These are phyloP conservation scores for Sporobolomyces roseus DNA, from an alignment of 768 basidiomycete species.

Conservation along the genomic window DNA sequence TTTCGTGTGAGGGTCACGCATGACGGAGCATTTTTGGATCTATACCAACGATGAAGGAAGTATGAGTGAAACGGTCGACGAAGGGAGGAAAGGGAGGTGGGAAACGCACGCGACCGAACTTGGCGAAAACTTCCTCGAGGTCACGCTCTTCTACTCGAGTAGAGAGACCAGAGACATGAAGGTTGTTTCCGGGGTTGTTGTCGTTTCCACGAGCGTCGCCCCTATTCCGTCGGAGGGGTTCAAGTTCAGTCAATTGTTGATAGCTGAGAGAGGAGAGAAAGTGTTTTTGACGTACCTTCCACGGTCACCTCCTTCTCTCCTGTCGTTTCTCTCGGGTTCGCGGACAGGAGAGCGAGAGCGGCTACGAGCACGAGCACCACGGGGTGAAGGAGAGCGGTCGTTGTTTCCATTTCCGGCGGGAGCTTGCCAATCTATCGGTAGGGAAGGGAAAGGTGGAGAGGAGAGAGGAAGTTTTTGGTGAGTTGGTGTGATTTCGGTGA, in stretches of 20 bases:
- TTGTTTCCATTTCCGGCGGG: conserved; percentile 11
- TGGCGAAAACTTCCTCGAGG: conserved; percentile 81
- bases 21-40: conserved; percentile 63
- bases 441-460: not conserved
- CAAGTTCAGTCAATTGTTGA: not conserved
- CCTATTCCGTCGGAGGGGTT: no score
- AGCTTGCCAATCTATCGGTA: conserved; percentile 28
- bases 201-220: not conserved
- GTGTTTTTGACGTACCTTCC: conserved; percentile 17
- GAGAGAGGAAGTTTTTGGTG: not conserved
- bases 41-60: conserved; percentile 46
- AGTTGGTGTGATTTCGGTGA: conserved; percentile 10
- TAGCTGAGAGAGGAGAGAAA: not conserved
- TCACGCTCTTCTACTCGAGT: conserved; percentile 71
- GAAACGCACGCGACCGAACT: conserved; percentile 71
- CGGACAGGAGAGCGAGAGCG: conserved; percentile 39
- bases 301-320: conserved; percentile 26
- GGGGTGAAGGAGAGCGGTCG: conserved; percentile 32
- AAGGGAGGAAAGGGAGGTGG: not conserved
- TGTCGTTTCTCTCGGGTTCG: conserved; percentile 22
- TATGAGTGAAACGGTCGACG: not conserved
- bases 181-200: conserved; percentile 63
- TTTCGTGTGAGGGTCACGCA: conserved; percentile 65
- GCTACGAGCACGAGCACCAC: conserved; percentile 21
- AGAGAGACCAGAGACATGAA: conserved; percentile 62